Base-by-base conservation (phyloP, 495 filamentous ascomycete genomes). In the Trichocladium uniseriatum region DNA sequence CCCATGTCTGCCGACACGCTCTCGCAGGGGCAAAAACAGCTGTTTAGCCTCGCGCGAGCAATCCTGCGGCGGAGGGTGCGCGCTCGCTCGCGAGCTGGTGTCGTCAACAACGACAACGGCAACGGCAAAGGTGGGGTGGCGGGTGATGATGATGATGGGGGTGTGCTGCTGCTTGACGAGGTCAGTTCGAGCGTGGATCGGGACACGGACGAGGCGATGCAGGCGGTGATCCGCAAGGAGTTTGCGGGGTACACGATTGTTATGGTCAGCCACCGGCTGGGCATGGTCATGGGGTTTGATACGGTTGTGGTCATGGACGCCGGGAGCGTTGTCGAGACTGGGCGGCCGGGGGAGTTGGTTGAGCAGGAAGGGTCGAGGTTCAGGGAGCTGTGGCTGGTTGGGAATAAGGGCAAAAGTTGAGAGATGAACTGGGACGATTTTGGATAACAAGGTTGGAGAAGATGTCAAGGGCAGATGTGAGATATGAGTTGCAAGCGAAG, bases 21-120 rank as follows among this genome's bases (percentile, higher is more conserved):
- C 5, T 80, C 75, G 0, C 73, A 77, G 39, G 82, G 82, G 0
- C 81, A 86, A 54, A 69, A 69, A 31, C 82, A 85, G 63, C 73
- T 86, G 5, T 74, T 85, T 54, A 76, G 75, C 51, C 69, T 86
- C n/a, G 79, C 76, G 3, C 70, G 81, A 2, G 81, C 78, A 0
- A 62, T 86, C 8, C 63, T 86, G 27, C 62, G 73, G 21, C 57
- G 60, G 3, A 41, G 64, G 19, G 29, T 59, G 3, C 48, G 65
- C n/a, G n/a, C n/a, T n/a, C 13, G 41, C 47, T 2, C 38, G 49
- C 27, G 48, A 52, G 35, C 22, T 38, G 6, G 38, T 50, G n/a
- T 45, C 28, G 2, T 44, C 52, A 37, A 44, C 57, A 19, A 53
- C 59, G 22, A 55, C 40, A 21, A n/a, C 14, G 35, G 5, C 14